Percentiles rank a stretch among this genome's conserved stretches.
Evolutionary conservation across 2,329 filamentous ascomycete genomes (phyloP).

Genomic region (Madurella mycetomatis): DNA sequence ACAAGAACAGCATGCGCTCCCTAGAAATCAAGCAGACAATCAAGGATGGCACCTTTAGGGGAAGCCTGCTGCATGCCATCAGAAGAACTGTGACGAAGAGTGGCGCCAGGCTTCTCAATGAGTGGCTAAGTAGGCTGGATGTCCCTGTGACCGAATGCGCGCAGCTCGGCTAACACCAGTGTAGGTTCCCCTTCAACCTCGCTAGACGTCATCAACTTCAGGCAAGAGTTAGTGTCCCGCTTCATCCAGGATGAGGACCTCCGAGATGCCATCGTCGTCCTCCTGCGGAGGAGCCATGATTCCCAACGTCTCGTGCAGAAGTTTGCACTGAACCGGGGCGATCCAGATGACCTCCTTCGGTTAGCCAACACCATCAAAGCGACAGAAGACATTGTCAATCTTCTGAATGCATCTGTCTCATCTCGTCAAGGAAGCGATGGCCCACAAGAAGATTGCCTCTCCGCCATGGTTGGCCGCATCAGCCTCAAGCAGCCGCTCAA

Average conservation of each 20-base stretch:
- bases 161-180: conserved; percentile 4
- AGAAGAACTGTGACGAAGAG: conserved; percentile 87
- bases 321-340: conserved; percentile 87
- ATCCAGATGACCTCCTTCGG: conserved; percentile 82
- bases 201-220: conserved; percentile 67
- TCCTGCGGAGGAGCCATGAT: conserved; percentile 75
- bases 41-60: conserved; percentile 70
- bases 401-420: conserved; percentile 34
- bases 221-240: conserved; percentile 75
- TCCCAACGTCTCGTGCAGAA: conserved; percentile 88
- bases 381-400: conserved; percentile 59
- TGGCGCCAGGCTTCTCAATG: conserved; percentile 75
- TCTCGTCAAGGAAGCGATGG: conserved; percentile 3
- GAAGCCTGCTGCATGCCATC: conserved; percentile 86
- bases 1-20: conserved; percentile 84
- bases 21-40: conserved; percentile 87
- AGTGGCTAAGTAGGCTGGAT: conserved; percentile 61
- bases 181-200: conserved; percentile 75
- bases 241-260: conserved; percentile 65
- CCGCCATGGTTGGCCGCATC: conserved; percentile 52
- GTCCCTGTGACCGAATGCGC: conserved; percentile 3
- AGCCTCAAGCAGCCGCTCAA: conserved; percentile 61
- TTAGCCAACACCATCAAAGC: conserved; percentile 76
- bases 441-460: conserved; percentile 34
- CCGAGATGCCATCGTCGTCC: conserved; percentile 61